Evolutionary conservation across 768 basidiomycete genomes (phyloP).

Genomic region (Clavaria fumosa): DNA sequence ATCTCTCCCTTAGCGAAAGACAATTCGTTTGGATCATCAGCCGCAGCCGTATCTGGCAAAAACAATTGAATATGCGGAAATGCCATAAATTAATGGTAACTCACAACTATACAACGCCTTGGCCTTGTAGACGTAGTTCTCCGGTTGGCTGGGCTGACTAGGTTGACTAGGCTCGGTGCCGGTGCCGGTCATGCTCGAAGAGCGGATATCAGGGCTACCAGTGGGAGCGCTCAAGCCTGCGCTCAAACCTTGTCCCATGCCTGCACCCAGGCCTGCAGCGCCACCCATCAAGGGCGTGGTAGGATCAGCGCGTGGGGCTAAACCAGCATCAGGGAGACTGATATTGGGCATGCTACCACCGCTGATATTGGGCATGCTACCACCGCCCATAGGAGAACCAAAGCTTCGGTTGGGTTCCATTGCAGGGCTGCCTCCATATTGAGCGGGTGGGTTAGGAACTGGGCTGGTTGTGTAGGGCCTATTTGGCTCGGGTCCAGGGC

Average conservation of each 20-base stretch:
- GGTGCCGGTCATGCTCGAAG: too few relatives aligned
- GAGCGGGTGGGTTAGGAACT: too few relatives aligned
- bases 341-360: too few relatives aligned
- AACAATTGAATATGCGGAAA: slow-evolving; percentile 12
- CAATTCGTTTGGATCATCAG: slow-evolving; percentile 93
- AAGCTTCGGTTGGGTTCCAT: too few relatives aligned
- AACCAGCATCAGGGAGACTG: too few relatives aligned
- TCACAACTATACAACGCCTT: slow-evolving; percentile 84
- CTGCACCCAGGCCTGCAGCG: slow-evolving; percentile 42
- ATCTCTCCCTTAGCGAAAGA: slow-evolving; percentile 55
- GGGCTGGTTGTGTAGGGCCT: too few relatives aligned
- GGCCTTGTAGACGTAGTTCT: slow-evolving; percentile 54
- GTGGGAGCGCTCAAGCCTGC: slow-evolving; percentile 10
- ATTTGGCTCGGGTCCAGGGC: too few relatives aligned
- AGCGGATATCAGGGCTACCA: slow-evolving; percentile 8
- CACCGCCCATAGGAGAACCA: slow-evolving; percentile 27
- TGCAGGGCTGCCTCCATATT: too few relatives aligned
- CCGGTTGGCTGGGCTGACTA: too few relatives aligned
- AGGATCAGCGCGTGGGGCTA: too few relatives aligned
- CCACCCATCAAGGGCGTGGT: slow-evolving; percentile 47
- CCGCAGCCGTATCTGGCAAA: slow-evolving; percentile 69
- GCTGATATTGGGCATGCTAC: slow-evolving; percentile 42
- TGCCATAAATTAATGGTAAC: slow-evolving; percentile 14
- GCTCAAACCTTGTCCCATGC: not conserved
- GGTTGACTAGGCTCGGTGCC: too few relatives aligned